Percentiles rank a stretch among this genome's conserved stretches.
phyloP scores from a whole-genome alignment of 176 grass and related monocot genomes.

The Musa troglodytarum region DNA sequence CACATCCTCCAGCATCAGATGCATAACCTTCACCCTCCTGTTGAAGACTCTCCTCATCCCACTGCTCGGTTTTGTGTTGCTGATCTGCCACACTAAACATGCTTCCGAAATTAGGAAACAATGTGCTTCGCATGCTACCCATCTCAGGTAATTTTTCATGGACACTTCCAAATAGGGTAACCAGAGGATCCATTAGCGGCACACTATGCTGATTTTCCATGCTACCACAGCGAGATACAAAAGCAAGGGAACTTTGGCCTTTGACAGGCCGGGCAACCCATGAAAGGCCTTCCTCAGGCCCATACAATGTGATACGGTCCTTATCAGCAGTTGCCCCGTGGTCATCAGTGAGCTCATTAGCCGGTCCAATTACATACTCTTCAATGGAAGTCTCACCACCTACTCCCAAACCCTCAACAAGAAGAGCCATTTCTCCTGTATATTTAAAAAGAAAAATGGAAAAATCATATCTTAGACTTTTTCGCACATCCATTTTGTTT shows the following conservation, averaged over 20 bases:
- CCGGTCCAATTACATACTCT: constrained; percentile 85
- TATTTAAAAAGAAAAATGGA: background rate
- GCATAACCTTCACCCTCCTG: constrained; percentile 55
- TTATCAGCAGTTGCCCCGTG: constrained; percentile 41
- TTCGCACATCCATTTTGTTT: background rate
- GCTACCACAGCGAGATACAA: constrained; percentile 62
- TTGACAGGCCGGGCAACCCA: constrained; percentile 77
- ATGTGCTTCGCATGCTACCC: constrained; percentile 88
- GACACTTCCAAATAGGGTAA: constrained; percentile 84
- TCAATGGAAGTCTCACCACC: constrained; percentile 11
- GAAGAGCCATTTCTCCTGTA: constrained; percentile 97
- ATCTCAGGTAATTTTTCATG: constrained; percentile 80
- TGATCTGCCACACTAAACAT: constrained; percentile 88
- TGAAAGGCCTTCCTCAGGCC: constrained; percentile 72
- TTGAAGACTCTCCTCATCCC: constrained; percentile 68
- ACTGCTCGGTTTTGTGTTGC: constrained; percentile 56
- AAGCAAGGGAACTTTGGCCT: constrained; percentile 55
- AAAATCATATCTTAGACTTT: background rate
- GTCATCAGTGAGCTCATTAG: constrained; percentile 51
- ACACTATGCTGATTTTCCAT: constrained; percentile 39
- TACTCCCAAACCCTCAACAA: constrained; percentile 45
- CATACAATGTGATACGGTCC: constrained; percentile 71
- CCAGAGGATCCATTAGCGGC: constrained; percentile 73
- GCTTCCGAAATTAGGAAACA: constrained; percentile 97
- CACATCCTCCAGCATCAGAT: constrained; percentile 53